These are phyloP conservation scores for Magnusiomyces paraingens DNA, from an alignment of 1,139 yeast genomes.

Conservation along the genomic window DNA sequence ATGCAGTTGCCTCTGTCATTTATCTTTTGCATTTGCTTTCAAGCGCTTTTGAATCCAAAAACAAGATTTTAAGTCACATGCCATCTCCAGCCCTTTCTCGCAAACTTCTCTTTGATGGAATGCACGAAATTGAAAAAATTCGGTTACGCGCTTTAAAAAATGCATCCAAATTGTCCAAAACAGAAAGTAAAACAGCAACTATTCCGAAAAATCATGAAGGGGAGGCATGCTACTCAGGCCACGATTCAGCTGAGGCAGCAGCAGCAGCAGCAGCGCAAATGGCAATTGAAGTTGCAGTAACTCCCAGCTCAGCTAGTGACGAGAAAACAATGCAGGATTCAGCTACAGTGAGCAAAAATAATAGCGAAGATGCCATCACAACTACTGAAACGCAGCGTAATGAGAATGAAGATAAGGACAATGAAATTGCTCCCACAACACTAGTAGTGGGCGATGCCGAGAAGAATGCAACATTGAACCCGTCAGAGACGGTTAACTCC, in stretches of 20 bases:
- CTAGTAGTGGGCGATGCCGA: neutral
- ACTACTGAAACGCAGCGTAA: neutral
- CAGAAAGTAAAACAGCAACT: constrained; percentile 1
- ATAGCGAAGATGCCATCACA: neutral
- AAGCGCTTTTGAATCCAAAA: constrained; percentile 38
- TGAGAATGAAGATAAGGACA: neutral
- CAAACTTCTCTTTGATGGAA: constrained; percentile 39
- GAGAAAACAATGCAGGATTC: no score
- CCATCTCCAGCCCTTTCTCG: constrained; percentile 43
- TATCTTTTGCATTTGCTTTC: constrained; percentile 39
- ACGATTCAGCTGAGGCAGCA: no score
- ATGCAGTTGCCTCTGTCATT: constrained; percentile 42
- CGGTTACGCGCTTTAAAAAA: neutral
- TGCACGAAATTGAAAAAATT: constrained; percentile 27
- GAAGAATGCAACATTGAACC: neutral
- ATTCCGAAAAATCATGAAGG: no score
- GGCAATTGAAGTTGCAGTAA: no score
- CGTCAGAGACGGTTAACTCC: neutral
- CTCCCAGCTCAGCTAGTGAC: no score
- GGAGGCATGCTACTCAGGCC: no score
- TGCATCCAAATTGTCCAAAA: constrained; percentile 1
- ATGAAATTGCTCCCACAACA: constrained; percentile 7
- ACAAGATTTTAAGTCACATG: constrained; percentile 38
- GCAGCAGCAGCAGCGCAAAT: no score
- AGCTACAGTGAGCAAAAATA: neutral